Evolutionary conservation across 306 rosid species (phyloP), one percentile per base, ranked within the genome.

Genomic region (Luffa aegyptiaca): DNA sequence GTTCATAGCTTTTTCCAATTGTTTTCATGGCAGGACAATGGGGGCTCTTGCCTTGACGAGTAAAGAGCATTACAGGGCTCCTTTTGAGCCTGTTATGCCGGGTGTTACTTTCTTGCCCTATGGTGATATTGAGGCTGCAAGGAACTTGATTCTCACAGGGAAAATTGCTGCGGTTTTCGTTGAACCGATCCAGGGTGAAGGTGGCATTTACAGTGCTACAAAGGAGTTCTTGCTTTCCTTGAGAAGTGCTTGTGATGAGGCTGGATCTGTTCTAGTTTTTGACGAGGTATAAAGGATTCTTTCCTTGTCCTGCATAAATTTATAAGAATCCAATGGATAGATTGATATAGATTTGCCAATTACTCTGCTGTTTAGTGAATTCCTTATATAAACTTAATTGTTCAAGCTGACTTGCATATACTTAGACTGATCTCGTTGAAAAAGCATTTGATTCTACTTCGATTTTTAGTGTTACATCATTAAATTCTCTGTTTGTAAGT

Each of bases 111-210:
- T 95, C 83, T 74, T 89, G 46, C 97, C 93, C 85, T 91, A 90
- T 62, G 94, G 98, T 82, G 83, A 95, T 85, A 86, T 87, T n/a
- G 81, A 82, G 61, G 92, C 93, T 14, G 93, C 97, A 39, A 70
- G 45, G 68, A 86, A 86, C 51, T 49, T 89, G 85, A 95, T 95
- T 78, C 80, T n/a, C 63, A 83, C 63, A 36, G 90, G 97, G 6
- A 93, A 89, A 62, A 88, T 84, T 63, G 98, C 98, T 0, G 98
- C 93, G 0, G 93, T 95, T 74, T 95, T 95, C 52, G 94, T 95
- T 31, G 98, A 95, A 82, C 98, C 98, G 17, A 87, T 95, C 37
- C 98, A 95, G 84, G 98, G 98, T 62, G 98, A 95, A 86, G 98
- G 98, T 1, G 98, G 98, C 39, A 90, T 95, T 73, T 85, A 91